Base-by-base conservation (phyloP, 78 protist genomes). In the Dictyostelium purpureum region DNA sequence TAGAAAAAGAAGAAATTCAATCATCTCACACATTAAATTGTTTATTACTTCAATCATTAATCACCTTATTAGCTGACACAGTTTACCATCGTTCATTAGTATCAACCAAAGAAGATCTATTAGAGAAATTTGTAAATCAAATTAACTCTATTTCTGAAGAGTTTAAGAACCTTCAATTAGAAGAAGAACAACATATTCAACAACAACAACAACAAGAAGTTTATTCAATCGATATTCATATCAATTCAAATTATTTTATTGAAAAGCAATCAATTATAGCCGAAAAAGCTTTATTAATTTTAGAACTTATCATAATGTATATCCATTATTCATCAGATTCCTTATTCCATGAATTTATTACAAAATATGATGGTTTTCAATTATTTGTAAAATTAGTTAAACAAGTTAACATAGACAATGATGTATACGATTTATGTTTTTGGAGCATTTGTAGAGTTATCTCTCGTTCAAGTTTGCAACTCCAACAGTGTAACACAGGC, bases 31-130 rank as follows among this genome's bases (percentile, higher is more conserved):
- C 92, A 43, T 61, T 85, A 54, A 79, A 73, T 43, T 56, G 74
- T 37, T 57, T 85, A n/a, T 43, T 85, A 35, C 45, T 85, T 19
- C 77, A 73, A 28, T 85, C 92, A 10, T 73, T 76, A 16, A 85
- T 85, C 2, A 85, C 92, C 6, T 43, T 85, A 11, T 47, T 85
- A 40, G 71, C 92, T 2, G 92, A 85, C 59, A 85, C 82, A 7
- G 42, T 70, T 14, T 85, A 73, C 61, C 92, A 85, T 31, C 40
- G 73, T 24, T 56, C 65, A 52, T 28, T 33, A 42, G 7, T 70
- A 38, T 38, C 79, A 40, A 26, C 45, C 0, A 47, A 43, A n/a
- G 37, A 70, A 11, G 63, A 12, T 71, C 38, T 59, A 59, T 31
- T 45, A 26, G 31, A 10, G 45, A 24, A 19, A 21, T 56, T 57